Base-by-base conservation (phyloP, 768 basidiomycete species). In the Dioszegia aurantiaca region DNA sequence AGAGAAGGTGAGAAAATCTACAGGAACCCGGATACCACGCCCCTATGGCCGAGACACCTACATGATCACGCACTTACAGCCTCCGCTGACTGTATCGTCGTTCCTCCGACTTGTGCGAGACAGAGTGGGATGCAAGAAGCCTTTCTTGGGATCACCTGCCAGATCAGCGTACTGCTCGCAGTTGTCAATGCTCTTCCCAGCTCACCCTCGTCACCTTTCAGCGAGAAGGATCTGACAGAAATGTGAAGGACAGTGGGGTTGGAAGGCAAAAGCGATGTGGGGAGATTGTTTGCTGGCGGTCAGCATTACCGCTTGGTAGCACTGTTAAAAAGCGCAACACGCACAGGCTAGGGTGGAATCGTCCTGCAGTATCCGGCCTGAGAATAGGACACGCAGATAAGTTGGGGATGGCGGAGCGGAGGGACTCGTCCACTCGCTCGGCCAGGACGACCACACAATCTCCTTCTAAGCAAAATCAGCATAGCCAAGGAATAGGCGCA, bases 51-150 rank as follows among this genome's bases (percentile, higher is more conserved):
- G 26, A 42, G 17, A 17, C 2, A 17, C 19, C 21, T 51, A 76
- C 72, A 73, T 73, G 64, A 76, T 72, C 16, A 69, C 46, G 56
- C 74, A 76, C 47, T 72, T 72, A 56, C 74, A 76, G 21, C 74
- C 74, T 6, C 68, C 67, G 16, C 36, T 40, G 24, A 62, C 65
- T 31, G 63, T 57, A 2, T 69, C 68, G n/a, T 55, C 62, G 53
- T 17, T 60, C 19, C 37, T 47, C 39, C 58, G 26, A 23, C 51
- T 53, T 17, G 60, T 44, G 23, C 56, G 23, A 44, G 57, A 65
- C 43, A 41, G 51, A 43, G 56, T 55, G 41, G 55, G 57, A 43
- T 45, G 51, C n/a, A 59, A 48, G 10, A 58, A 55, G 5, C 48
- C 47, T 39, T 68, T 68, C 44, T 68, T 68, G 4, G 67, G 67